Conservation (phyloP, 1,139 yeast species). For the Scheffersomyces quercinus region DNA sequence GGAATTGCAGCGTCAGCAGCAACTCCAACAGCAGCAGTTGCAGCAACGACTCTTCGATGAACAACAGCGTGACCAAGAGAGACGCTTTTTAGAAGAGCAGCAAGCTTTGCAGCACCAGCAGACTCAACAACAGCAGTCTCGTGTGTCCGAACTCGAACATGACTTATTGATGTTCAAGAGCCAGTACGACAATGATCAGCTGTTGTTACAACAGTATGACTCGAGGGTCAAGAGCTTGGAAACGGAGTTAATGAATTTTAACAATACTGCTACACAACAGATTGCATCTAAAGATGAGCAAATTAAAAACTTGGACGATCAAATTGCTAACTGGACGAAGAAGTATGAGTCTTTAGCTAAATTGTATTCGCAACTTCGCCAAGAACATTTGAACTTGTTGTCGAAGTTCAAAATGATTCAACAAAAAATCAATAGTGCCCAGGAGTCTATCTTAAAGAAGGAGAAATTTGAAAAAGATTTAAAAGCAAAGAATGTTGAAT, state of each 20-base stretch:
- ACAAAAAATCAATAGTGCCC: slow-evolving; percentile 90
- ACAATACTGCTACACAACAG: slow-evolving; percentile 71
- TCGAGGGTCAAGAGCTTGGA: slow-evolving; percentile 82
- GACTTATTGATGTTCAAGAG: slow-evolving; percentile 74
- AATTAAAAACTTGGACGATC: slow-evolving; percentile 69
- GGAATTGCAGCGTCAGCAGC: slow-evolving; percentile 46
- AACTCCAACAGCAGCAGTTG: slow-evolving; percentile 50
- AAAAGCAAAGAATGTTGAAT: slow-evolving; percentile 81
- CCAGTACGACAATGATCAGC: slow-evolving; percentile 86
- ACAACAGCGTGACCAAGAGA: slow-evolving; percentile 69
- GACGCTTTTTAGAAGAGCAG: slow-evolving; percentile 48
- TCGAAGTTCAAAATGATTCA: slow-evolving; percentile 81
- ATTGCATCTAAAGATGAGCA: slow-evolving; percentile 78
- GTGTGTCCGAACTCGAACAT: slow-evolving; percentile 79
- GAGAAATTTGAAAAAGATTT: slow-evolving; percentile 83
- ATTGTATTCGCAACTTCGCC: slow-evolving; percentile 85
- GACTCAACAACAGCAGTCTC: slow-evolving; percentile 75
- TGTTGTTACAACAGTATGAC: slow-evolving; percentile 84
- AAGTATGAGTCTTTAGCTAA: slow-evolving; percentile 91
- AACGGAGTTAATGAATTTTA: slow-evolving; percentile 62
- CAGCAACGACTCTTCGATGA: slow-evolving; percentile 68
- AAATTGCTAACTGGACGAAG: slow-evolving; percentile 74
- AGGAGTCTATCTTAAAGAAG: slow-evolving; percentile 83
- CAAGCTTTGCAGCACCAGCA: slow-evolving; percentile 68
- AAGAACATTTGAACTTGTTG: slow-evolving; percentile 82